A percentile compares a stretch with the other conserved stretches of the same genome.
phyloP scores from a whole-genome alignment of 495 filamentous ascomycete genomes.

The Hypoxylon lienhwacheense region DNA sequence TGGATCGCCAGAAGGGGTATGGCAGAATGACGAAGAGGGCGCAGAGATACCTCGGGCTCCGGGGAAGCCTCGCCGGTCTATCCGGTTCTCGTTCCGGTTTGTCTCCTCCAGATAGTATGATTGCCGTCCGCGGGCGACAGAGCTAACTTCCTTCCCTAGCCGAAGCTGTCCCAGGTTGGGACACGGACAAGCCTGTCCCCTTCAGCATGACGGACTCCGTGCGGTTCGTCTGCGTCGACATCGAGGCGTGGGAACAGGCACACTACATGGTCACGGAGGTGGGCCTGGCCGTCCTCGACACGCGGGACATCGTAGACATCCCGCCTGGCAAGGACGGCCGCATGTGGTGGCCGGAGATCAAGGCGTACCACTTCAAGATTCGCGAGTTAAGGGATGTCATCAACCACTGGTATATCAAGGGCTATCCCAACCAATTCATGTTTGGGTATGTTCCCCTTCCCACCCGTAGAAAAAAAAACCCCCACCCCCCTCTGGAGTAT shows the following conservation, averaged over 20 bases:
- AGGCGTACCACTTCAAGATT: conserved; percentile 74
- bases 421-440: conserved; percentile 72
- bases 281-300: conserved; percentile 83
- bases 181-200: conserved; percentile 30
- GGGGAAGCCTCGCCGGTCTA: conserved; percentile 30
- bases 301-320: conserved; percentile 53
- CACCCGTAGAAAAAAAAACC: conserved; percentile 16
- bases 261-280: conserved; percentile 74
- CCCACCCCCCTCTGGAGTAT: conserved; percentile 27
- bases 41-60: conserved; percentile 71
- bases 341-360: conserved; percentile 67
- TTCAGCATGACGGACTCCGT: conserved; percentile 53
- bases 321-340: conserved; percentile 61
- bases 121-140: background rate
- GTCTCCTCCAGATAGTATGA: background rate
- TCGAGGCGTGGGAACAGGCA: conserved; percentile 75
- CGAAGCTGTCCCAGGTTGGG: conserved; percentile 6
- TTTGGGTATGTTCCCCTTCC: conserved; percentile 61
- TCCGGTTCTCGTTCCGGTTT: conserved; percentile 18
- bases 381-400: conserved; percentile 62
- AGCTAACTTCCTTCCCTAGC: conserved; percentile 4
- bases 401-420: conserved; percentile 66
- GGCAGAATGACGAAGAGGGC: conserved; percentile 57
- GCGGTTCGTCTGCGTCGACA: conserved; percentile 77
- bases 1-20: conserved; percentile 51